These are phyloP conservation scores for Candida argentea DNA, from an alignment of 805 yeast species.

Conservation along the genomic window DNA sequence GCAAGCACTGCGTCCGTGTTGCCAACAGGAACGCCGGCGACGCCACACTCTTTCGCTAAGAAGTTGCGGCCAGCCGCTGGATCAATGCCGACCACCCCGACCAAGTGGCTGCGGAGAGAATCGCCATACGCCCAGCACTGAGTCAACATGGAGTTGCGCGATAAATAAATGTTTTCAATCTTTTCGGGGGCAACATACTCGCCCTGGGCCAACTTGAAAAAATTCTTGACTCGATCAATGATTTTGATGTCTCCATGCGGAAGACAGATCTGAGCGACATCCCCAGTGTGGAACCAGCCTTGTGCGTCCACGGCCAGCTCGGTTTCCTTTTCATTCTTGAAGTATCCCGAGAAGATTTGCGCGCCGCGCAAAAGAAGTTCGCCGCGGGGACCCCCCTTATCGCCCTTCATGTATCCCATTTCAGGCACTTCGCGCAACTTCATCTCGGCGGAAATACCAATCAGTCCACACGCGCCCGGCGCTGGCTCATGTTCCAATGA, in stretches of 20 bases:
- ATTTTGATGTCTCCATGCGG: constrained; percentile 13
- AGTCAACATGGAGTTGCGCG: constrained; percentile 9
- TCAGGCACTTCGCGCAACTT: constrained; percentile 14
- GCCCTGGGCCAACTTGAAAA: constrained; percentile 23
- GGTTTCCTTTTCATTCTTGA: constrained; percentile 17
- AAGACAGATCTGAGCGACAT: constrained; percentile 8
- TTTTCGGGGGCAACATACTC: constrained; percentile 23
- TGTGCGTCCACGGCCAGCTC: constrained; percentile 10
- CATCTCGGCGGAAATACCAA: constrained; percentile 10
- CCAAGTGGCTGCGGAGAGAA: constrained; percentile 12
- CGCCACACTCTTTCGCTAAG: constrained; percentile 8
- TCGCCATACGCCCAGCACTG: constrained; percentile 17
- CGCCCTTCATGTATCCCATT: constrained; percentile 13
- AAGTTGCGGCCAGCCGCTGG: constrained; percentile 7
- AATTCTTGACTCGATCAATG: constrained; percentile 23
- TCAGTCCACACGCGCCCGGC: constrained; percentile 17
- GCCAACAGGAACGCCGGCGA: constrained; percentile 2
- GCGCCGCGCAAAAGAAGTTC: constrained; percentile 18
- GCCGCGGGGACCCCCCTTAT: constrained; percentile 18
- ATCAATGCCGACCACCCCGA: constrained; percentile 17
- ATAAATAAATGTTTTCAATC: constrained; percentile 16
- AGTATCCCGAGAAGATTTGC: constrained; percentile 16
- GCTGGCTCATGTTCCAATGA: constrained; percentile 10
- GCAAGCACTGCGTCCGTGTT: constrained; percentile 5
- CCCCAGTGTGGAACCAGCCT: constrained; percentile 22